Evolutionary conservation across 108 stramenopile genomes (phyloP).

Genomic region (Cyclotella distinguenda): DNA sequence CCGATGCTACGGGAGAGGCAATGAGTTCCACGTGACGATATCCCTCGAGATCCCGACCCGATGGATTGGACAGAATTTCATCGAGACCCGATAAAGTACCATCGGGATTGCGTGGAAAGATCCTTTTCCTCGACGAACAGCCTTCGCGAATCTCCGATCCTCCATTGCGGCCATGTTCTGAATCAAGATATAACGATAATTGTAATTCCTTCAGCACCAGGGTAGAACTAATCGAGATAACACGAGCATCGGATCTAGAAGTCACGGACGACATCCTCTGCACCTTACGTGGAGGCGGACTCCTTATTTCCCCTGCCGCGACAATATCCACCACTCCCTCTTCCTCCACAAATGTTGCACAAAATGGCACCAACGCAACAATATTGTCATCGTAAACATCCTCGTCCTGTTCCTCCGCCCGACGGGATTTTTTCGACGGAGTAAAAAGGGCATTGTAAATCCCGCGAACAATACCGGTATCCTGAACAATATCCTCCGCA

Average conservation of each 20-base stretch:
- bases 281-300: not conserved
- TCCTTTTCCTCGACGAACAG: not conserved
- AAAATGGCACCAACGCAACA: conserved; percentile 12
- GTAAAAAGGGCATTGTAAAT: conserved; percentile 26
- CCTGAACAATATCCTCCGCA: not conserved
- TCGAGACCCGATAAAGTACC: not conserved
- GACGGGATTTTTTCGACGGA: conserved; percentile 7
- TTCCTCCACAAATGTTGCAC: not conserved
- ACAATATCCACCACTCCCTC: not conserved
- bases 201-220: not conserved
- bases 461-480: conserved; percentile 18
- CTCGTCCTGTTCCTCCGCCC: not conserved
- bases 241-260: not conserved
- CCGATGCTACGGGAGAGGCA: not conserved
- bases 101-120: not conserved
- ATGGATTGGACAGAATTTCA: not conserved
- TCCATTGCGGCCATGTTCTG: too few relatives aligned
- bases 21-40: conserved; percentile 19
- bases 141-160: not conserved
- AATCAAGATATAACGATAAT: not conserved
- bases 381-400: conserved; percentile 3
- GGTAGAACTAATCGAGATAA: not conserved
- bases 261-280: not conserved
- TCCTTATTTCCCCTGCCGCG: not conserved
- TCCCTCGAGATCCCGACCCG: not conserved